Evolutionary conservation across 495 filamentous ascomycete species (phyloP).

Genomic region (Friedmanniomyces endolithicus): DNA sequence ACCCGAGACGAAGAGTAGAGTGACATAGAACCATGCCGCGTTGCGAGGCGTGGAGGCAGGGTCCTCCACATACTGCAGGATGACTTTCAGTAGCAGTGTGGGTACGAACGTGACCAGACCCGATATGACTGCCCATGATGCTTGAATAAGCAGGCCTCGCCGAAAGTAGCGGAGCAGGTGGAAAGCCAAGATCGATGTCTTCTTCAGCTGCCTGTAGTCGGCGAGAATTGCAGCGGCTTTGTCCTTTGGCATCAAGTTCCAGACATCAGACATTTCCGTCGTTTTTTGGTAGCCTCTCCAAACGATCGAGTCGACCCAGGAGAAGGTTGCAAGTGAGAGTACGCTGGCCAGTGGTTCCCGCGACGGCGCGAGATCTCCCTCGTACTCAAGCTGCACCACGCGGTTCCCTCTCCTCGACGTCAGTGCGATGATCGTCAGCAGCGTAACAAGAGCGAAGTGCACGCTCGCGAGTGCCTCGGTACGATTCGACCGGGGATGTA

Average conservation of each 20-base stretch:
- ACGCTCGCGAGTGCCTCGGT: slow-evolving; percentile 49
- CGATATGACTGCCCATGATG: slow-evolving; percentile 60
- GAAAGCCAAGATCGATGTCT: slow-evolving; percentile 65
- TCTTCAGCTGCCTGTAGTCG: slow-evolving; percentile 74
- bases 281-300: slow-evolving; percentile 83
- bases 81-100: slow-evolving; percentile 78
- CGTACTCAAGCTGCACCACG: slow-evolving; percentile 70
- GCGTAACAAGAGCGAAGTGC: slow-evolving; percentile 59
- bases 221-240: slow-evolving; percentile 68
- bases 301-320: slow-evolving; percentile 83
- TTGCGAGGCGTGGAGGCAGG: slow-evolving; percentile 67
- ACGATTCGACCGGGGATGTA: slow-evolving; percentile 57
- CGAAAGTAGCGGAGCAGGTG: slow-evolving; percentile 80
- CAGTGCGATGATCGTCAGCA: slow-evolving; percentile 62
- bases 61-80: slow-evolving; percentile 83
- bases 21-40: slow-evolving; percentile 92
- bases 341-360: slow-evolving; percentile 75
- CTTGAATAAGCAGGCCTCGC: slow-evolving; percentile 61
- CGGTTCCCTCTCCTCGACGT: slow-evolving; percentile 88
- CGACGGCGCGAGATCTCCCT: slow-evolving; percentile 74
- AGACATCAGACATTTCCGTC: slow-evolving; percentile 69
- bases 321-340: slow-evolving; percentile 75
- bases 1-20: slow-evolving; percentile 71
- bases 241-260: slow-evolving; percentile 81
- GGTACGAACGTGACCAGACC: slow-evolving; percentile 81